Evolutionary conservation across 805 yeast genomes (phyloP), one percentile per base, ranked within the genome.

Genomic region (Wickerhamomyces alni): DNA sequence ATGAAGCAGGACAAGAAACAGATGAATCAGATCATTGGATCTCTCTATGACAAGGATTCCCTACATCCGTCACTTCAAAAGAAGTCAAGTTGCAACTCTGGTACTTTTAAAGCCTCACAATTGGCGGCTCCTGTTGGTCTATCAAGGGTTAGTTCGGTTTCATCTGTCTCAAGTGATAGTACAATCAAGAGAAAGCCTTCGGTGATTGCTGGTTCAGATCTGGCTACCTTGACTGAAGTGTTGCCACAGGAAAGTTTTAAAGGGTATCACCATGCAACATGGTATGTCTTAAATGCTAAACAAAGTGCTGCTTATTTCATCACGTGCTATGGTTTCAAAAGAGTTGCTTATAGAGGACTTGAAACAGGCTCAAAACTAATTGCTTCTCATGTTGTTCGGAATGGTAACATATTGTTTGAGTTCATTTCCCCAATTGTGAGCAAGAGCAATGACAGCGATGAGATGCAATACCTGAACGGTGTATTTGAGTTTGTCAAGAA

Each of bases 251-350:
- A 9, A 6, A 21, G 25, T 3, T 52, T 55, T 37, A 43, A 44
- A 36, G 75, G 72, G n/a, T 84, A 80, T 53, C 80, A 75, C 59
- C 81, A 80, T 50, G 67, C 84, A 4, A 80, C 82, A 12, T 75
- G 82, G 69, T 82, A 80, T 44, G 82, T 80, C 11, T 74, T 86
- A n/a, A 83, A 84, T 46, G 84, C 91, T 18, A 77, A 75, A 43
- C 76, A 75, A 44, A 65, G 77, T 33, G 80, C 94, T 1, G 55
- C 61, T 17, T 73, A 70, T 53, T 74, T 80, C 42, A 67, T 74
- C 33, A 52, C 66, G 13, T 61, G 72, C 7, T 71, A 77, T 60
- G 95, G 94, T 0, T 87, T 87, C 57, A 47, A 63, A 17, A 74
- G 70, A 28, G 57, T 80, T 29, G 93, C 88, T 2, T 74, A 70